These are phyloP conservation scores for Gentiana dahurica DNA, from an alignment of 257 asterid genomes.

Conservation along the genomic window DNA sequence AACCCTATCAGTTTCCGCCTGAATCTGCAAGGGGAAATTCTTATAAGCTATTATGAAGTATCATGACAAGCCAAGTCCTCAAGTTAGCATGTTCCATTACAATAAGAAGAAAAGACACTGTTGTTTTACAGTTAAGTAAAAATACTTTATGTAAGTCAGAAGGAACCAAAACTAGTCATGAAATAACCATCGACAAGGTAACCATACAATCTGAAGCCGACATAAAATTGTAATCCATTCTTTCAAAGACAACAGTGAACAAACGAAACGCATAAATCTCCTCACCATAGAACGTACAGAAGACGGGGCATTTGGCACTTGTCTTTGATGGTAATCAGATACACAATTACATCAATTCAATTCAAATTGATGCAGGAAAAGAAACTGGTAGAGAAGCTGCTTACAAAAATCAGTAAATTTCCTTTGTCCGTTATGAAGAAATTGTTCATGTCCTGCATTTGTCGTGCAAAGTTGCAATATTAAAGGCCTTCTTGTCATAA, in stretches of 20 bases:
- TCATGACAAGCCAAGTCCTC: background rate
- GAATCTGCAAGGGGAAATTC: conserved; percentile 12
- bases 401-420: conserved; percentile 30
- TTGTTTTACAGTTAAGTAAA: background rate
- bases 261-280: too few species aligned
- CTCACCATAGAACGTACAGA: too few species aligned
- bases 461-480: conserved; percentile 31
- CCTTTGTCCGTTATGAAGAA: conserved; percentile 24
- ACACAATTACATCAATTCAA: background rate
- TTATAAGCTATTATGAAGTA: background rate
- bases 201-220: background rate
- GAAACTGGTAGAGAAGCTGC: conserved; percentile 3
- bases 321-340: background rate
- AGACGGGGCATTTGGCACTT: too few species aligned
- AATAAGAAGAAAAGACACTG: background rate
- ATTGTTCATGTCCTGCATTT: conserved; percentile 29
- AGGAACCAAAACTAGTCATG: background rate
- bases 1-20: conserved; percentile 36
- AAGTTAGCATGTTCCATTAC: background rate
- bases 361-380: background rate
- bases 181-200: background rate
- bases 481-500: conserved; percentile 42
- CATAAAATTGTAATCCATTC: background rate
- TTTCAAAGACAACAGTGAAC: background rate
- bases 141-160: background rate